Base-by-base conservation (phyloP, 345 rosid species). In the Laguncularia racemosa region DNA sequence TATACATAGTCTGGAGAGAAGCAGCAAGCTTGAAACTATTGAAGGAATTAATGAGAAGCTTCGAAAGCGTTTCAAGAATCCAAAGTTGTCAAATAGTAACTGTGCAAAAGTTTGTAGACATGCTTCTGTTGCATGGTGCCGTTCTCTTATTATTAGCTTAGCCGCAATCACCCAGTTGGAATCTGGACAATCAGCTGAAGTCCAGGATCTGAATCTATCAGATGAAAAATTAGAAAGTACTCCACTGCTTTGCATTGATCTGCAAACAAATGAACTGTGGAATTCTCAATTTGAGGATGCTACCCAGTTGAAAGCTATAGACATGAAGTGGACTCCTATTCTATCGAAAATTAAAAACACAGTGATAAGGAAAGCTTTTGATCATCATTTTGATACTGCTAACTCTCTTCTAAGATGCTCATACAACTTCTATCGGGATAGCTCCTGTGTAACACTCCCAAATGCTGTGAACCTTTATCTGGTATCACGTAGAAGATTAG, bases 101-200 rank as follows among this genome's bases (percentile, higher is more conserved):
- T 84, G 93, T 51, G 95, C 86, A 16, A 87, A 82, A 72, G 99
- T 93, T 65, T 85, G 95, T 70, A 82, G 81, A 70, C 97, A 85
- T 77, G 95, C 96, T 64, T 89, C 99, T 52, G 67, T 84, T 65
- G 87, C 99, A 64, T 93, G 97, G 99, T 82, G 95, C 60, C 80
- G 96, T 67, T 78, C 83, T 62, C 86, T 89, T 47, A 76, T 89
- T 46, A 63, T 78, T 64, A 72, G 77, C 65, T 75, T 93, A 76
- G 96, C 99, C 47, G 71, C 59, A 54, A 84, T 93, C 72, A 89
- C 97, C 16, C 95, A 89, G 1, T 55, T 75, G 43, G 76, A 67
- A 62, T 65, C 74, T 69, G 73, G 72, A 65, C 73, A 67, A 53
- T 62, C 76, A 57, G 67, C 45, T 49, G 95, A 80, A 67, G 57